Conservation (phyloP, 192 early-diverging fungal species). For the Coemansia sp. region DNA sequence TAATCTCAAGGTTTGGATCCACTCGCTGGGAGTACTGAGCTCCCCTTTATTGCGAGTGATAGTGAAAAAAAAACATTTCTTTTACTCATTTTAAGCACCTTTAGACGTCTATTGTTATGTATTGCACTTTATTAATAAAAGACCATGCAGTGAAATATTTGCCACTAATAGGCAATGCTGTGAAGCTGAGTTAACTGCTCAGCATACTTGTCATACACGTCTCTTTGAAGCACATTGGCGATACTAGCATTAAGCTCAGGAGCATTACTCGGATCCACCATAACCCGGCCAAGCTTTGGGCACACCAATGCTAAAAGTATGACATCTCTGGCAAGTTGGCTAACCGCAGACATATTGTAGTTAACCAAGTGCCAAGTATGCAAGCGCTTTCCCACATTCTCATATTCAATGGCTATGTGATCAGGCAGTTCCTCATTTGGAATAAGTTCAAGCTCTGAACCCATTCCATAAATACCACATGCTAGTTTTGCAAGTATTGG, state of each 20-base stretch:
- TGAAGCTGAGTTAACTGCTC: not conserved
- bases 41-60: no score
- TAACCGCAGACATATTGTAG: not conserved
- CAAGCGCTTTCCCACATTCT: not conserved
- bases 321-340: not conserved
- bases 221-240: not conserved
- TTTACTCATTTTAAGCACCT: no score
- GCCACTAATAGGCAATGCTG: not conserved
- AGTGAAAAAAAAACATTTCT: no score
- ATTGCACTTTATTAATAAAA: no score
- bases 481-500: not conserved
- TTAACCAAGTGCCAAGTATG: not conserved
- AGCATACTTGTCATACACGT: not conserved
- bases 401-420: not conserved
- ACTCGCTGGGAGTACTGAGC: no score
- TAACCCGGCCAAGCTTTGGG: not conserved
- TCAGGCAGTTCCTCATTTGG: not conserved
- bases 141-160: no score
- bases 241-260: not conserved
- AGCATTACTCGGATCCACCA: not conserved
- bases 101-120: no score
- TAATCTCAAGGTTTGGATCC: no score
- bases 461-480: not conserved
- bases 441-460: not conserved
- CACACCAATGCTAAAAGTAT: not conserved